Conservation (phyloP, 2,329 filamentous ascomycete genomes). For the Penicillium sp. region DNA sequence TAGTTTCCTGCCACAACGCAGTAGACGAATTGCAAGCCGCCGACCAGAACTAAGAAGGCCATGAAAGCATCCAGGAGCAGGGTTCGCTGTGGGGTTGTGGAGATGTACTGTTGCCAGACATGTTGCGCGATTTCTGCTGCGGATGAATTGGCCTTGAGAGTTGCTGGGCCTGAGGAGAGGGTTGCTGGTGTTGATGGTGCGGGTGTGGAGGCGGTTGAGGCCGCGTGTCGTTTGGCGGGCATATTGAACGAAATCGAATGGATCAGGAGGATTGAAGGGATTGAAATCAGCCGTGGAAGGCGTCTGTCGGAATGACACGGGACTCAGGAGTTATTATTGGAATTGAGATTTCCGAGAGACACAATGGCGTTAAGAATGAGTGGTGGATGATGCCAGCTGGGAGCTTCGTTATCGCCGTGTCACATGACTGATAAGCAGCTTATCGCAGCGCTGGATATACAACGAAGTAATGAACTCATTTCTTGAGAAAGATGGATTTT, state of each 20-base stretch:
- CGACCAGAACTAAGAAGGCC: conserved; percentile 76
- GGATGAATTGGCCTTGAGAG: conserved; percentile 38
- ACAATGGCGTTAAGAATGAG: conserved; percentile 18
- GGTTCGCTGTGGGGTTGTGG: conserved; percentile 78
- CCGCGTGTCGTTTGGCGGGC: conserved; percentile 27
- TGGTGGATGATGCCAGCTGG: conserved; percentile 23
- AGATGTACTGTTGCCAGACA: conserved; percentile 71
- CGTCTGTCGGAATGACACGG: too few relatives aligned
- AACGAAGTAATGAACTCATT: too few relatives aligned
- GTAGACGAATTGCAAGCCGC: conserved; percentile 88
- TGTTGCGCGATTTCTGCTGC: conserved; percentile 57
- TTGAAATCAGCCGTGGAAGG: too few relatives aligned
- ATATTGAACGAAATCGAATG: conserved; percentile 18
- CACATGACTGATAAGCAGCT: conserved; percentile 15
- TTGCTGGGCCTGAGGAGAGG: conserved; percentile 32
- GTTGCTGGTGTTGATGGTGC: conserved; percentile 22
- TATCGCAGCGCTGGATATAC: too few relatives aligned
- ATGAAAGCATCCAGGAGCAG: conserved; percentile 91
- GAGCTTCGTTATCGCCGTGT: conserved; percentile 24
- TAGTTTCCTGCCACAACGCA: conserved; percentile 90
- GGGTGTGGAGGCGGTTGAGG: conserved; percentile 27
- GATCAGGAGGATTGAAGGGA: conserved; percentile 27
- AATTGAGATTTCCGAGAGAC: conserved; percentile 3
- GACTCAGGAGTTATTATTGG: too few relatives aligned
- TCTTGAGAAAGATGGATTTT: too few relatives aligned